Conservation (phyloP, 805 yeast species). For the Zygotorulaspora danielsina region DNA sequence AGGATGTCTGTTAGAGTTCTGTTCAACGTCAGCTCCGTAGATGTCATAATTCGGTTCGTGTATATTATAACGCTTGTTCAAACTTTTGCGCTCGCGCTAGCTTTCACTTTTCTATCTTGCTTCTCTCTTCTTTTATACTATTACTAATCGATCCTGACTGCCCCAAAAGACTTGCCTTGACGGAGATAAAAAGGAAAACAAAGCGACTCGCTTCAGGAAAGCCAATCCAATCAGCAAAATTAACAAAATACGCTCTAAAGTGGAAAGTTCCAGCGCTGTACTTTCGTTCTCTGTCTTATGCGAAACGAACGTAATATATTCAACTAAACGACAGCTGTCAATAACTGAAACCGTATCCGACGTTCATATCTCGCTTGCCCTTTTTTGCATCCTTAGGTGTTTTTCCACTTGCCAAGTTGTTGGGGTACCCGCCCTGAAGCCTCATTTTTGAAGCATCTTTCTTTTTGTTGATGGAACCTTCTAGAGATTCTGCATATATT, state of each 20-base stretch:
- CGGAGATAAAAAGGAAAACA: constrained; percentile 1
- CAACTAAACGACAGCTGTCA: background rate
- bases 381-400: too few relatives aligned
- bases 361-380: background rate
- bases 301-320: background rate
- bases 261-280: background rate
- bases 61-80: too few relatives aligned
- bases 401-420: too few relatives aligned
- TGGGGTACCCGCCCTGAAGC: background rate
- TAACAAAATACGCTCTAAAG: background rate
- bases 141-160: constrained; percentile 5
- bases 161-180: constrained; percentile 3
- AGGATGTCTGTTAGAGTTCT: constrained; percentile 35
- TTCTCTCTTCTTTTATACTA: constrained; percentile 4
- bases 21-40: constrained; percentile 17
- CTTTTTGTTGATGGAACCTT: background rate
- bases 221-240: background rate
- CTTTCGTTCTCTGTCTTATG: background rate
- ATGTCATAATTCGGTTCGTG: constrained; percentile 13
- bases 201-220: background rate
- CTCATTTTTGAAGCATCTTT: background rate
- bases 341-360: too few relatives aligned
- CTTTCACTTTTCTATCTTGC: too few relatives aligned
- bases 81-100: too few relatives aligned
- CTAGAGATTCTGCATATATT: constrained; percentile 1